Percentiles rank a stretch among this genome's conserved stretches.
These are phyloP conservation scores for Steccherinum ochraceum DNA, from an alignment of 768 basidiomycete species.

Conservation along the genomic window DNA sequence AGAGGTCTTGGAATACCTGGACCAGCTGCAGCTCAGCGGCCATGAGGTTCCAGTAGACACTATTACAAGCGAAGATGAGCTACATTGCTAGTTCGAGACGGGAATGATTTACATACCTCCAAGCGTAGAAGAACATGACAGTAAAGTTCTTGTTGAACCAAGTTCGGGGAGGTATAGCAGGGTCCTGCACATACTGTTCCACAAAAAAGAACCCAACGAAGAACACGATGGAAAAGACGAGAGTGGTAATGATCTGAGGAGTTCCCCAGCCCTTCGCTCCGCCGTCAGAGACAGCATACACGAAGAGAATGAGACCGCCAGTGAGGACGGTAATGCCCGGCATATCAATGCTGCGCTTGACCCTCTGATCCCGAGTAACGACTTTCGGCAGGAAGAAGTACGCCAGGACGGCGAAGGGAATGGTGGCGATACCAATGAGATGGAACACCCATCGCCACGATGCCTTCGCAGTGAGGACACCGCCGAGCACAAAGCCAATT, in stretches of 20 bases:
- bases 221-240: constrained; percentile 3
- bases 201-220: constrained; percentile 4
- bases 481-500: constrained; percentile 4
- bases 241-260: constrained; percentile 7
- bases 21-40: constrained; percentile 2
- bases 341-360: constrained; percentile 4
- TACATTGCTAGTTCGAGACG: not conserved
- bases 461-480: not conserved
- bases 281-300: constrained; percentile 6
- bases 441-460: constrained; percentile 8
- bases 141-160: constrained; percentile 8
- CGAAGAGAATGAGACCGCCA: constrained; percentile 3
- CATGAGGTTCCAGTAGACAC: constrained; percentile 5
- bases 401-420: constrained; percentile 4
- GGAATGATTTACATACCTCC: constrained; percentile 3
- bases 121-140: constrained; percentile 7
- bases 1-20: constrained; percentile 5
- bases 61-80: not conserved
- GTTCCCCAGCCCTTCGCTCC: constrained; percentile 3
- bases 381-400: constrained; percentile 2
- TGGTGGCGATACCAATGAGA: constrained; percentile 4
- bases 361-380: not conserved
- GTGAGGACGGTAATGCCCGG: constrained; percentile 5
- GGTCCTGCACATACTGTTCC: constrained; percentile 4
- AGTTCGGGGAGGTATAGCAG: constrained; percentile 2